phyloP scores from a whole-genome alignment of 441 rosid genomes.

The Lepidium campestre region DNA sequence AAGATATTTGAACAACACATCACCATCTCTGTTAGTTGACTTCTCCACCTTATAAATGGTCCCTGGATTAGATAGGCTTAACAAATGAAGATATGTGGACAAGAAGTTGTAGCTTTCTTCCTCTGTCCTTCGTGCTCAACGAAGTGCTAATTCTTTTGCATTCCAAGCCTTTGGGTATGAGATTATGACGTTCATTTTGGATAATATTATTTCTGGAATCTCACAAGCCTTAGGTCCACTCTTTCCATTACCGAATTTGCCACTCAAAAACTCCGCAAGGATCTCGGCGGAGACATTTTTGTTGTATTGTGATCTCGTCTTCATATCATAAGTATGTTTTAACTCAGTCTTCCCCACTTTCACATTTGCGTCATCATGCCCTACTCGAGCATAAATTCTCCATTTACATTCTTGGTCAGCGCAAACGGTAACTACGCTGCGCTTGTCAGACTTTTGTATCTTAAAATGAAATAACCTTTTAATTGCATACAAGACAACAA shows the following conservation, averaged over 20 bases:
- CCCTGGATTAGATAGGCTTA: background rate
- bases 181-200: background rate
- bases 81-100: background rate
- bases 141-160: background rate
- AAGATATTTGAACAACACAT: background rate
- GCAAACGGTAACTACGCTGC: too few relatives aligned
- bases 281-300: too few relatives aligned
- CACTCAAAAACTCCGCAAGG: too few relatives aligned
- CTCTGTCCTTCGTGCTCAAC: background rate
- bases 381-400: too few relatives aligned
- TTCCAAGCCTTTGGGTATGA: background rate
- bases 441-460: too few relatives aligned
- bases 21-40: background rate
- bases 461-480: too few relatives aligned
- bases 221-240: background rate
- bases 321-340: too few relatives aligned
- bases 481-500: too few relatives aligned
- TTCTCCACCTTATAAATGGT: background rate
- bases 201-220: background rate
- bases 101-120: background rate
- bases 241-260: background rate
- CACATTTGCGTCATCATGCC: too few relatives aligned
- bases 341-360: too few relatives aligned
- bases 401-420: too few relatives aligned
- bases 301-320: too few relatives aligned